Evolutionary conservation across 2,329 filamentous ascomycete species (phyloP), one percentile per base, ranked within the genome.

Genomic region (Annulohypoxylon truncatum): DNA sequence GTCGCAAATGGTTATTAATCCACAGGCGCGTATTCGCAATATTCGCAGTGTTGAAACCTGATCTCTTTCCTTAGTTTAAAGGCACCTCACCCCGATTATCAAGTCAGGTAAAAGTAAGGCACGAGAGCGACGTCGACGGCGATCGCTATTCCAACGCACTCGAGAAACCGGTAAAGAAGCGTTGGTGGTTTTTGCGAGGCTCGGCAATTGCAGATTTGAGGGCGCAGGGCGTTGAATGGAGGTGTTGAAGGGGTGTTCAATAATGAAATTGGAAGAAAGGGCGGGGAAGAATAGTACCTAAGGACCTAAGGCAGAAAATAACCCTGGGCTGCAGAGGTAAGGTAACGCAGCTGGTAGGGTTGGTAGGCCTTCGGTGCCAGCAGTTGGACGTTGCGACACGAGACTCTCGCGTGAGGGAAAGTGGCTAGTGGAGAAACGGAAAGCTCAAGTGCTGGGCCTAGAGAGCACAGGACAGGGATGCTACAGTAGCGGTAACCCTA

Each of bases 341-440:
- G 42, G 42, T 28, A 48, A 48, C 24, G 59, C 38, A 54, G 55
- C 47, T 52, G 64, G 56, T 55, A 64, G 51, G 47, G 52, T 42
- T 7, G 22, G 10, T 29, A 53, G 50, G 33, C 44, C 35, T 35
- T 35, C 24, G 56, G 59, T 68, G 61, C 66, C 44, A 54, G 54
- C 57, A 61, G 63, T 66, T 64, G 63, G 59, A 66, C 66, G 68
- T 71, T 72, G 68, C 70, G 70, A 72, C 71, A 72, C 71, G 71
- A 72, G 70, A 73, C 64, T 54, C 61, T 71, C 68, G 68, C 68
- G 68, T 67, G 66, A 71, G 68, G 61, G 63, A 68, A 62, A 69
- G 56, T 69, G 66, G 66, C 64, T 69, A 62, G 70, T 69, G 70
- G 68, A 59, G 71, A 68, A 48, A 71, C 61, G 68, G 64, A 70